Conservation (phyloP, 257 asterid genomes). For the Capsicum baccatum region DNA sequence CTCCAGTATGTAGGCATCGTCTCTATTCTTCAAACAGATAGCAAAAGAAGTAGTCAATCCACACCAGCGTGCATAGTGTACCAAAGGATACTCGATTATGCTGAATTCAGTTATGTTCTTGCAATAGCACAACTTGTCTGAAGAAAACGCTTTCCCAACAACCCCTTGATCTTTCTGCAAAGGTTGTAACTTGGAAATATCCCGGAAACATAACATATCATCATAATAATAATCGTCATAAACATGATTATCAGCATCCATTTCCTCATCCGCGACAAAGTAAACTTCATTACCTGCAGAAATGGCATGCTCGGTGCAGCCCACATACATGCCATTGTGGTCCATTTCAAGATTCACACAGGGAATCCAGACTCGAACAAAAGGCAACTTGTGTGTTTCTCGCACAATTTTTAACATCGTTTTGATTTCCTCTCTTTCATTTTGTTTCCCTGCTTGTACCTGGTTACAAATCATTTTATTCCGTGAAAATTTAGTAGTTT, state of each 20-base stretch:
- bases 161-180: conserved; percentile 89
- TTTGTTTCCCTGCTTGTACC: no score
- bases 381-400: no score
- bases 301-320: conserved; percentile 87
- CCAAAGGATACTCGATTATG: conserved; percentile 45
- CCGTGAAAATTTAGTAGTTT: no score
- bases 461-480: no score
- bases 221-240: conserved; percentile 13
- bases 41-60: conserved; percentile 75
- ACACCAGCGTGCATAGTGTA: conserved; percentile 89
- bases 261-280: conserved; percentile 51
- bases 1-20: conserved; percentile 75
- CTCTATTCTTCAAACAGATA: conserved; percentile 73
- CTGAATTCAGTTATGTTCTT: conserved; percentile 63
- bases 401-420: no score
- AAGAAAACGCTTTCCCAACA: conserved; percentile 79
- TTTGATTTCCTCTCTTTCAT: no score
- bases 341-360: conserved; percentile 80
- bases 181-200: conserved; percentile 88
- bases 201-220: conserved; percentile 84
- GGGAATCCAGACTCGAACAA: conserved; percentile 87
- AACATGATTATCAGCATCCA: background rate
- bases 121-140: conserved; percentile 63
- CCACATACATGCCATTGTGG: conserved; percentile 86
- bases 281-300: conserved; percentile 76